These are phyloP conservation scores for Diplodia mutila DNA, from an alignment of 2,329 filamentous ascomycete genomes.

Conservation along the genomic window DNA sequence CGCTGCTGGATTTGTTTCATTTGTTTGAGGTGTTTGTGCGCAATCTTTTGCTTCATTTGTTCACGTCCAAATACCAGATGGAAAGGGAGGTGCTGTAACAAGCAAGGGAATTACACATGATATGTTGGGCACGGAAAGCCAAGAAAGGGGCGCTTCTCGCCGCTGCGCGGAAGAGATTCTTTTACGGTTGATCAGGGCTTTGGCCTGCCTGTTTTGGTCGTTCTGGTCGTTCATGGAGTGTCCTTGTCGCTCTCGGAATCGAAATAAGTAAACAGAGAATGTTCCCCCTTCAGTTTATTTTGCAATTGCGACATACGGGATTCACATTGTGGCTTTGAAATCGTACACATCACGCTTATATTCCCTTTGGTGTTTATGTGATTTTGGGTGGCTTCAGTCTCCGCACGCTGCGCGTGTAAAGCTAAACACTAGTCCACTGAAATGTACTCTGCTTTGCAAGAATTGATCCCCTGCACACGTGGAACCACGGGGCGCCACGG, in stretches of 20 bases:
- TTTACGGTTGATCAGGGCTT: constrained; percentile 14
- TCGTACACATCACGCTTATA: constrained; percentile 4
- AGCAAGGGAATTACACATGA: constrained; percentile 21
- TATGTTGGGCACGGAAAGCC: constrained; percentile 19
- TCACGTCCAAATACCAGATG: constrained; percentile 23
- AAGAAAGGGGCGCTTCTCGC: constrained; percentile 24
- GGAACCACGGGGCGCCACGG: constrained; percentile 2
- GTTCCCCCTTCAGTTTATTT: constrained; percentile 7
- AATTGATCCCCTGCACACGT: not conserved
- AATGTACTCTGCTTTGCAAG: constrained; percentile 16
- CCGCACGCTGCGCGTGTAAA: constrained; percentile 19
- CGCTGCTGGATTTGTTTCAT: constrained; percentile 19
- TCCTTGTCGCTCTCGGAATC: constrained; percentile 22
- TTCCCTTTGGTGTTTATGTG: constrained; percentile 7
- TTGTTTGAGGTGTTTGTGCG: constrained; percentile 13
- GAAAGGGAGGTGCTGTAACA: constrained; percentile 17
- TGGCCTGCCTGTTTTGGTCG: constrained; percentile 20
- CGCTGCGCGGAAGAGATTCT: constrained; percentile 24
- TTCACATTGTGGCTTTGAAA: constrained; percentile 11
- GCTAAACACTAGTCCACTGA: constrained; percentile 18
- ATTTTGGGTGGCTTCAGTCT: constrained; percentile 1
- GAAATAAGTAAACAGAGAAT: constrained; percentile 21
- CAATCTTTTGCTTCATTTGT: constrained; percentile 14
- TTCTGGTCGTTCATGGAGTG: constrained; percentile 21
- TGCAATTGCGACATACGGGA: constrained; percentile 5